Evolutionary conservation across 306 rosid species (phyloP).

Genomic region (Vigna angularis): DNA sequence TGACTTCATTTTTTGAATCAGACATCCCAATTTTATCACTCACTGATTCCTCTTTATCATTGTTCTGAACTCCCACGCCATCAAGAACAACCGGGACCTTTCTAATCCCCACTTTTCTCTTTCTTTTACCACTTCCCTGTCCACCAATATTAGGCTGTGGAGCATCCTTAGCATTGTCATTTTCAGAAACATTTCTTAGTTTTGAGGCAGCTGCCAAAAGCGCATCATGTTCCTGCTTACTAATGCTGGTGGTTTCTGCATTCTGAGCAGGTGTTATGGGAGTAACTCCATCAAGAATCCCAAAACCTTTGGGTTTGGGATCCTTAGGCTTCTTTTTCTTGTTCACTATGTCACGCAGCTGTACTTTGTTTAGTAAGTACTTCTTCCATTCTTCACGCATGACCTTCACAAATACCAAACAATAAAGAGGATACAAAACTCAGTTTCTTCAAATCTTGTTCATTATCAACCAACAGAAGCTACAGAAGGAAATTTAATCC

Average conservation of each 20-base stretch:
- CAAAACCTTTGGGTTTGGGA: conserved; percentile 96
- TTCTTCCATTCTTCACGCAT: conserved; percentile 89
- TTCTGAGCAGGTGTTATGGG: conserved; percentile 67
- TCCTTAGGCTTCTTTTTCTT: conserved; percentile 84
- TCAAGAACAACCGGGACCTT: conserved; percentile 47
- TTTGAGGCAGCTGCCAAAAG: conserved; percentile 85
- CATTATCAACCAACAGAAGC: conserved; percentile 18
- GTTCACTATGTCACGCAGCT: conserved; percentile 71
- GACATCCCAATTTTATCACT: conserved; percentile 50
- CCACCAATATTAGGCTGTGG: conserved; percentile 49
- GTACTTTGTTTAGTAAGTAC: conserved; percentile 88
- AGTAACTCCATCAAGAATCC: conserved; percentile 91
- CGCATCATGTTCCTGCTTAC: conserved; percentile 87
- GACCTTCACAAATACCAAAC: conserved; percentile 61
- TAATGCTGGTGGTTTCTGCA: conserved; percentile 68
- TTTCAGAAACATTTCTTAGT: conserved; percentile 62
- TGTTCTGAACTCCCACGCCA: conserved; percentile 46
- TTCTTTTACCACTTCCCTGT: conserved; percentile 58
- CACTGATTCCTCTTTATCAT: conserved; percentile 47
- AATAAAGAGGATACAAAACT: conserved; percentile 6
- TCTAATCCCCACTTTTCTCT: conserved; percentile 63
- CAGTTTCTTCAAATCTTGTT: conserved; percentile 33
- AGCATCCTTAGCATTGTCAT: conserved; percentile 55
- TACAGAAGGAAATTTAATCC: conserved; percentile 22
- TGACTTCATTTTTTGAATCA: conserved; percentile 55